These are phyloP conservation scores for Suhomyces bolitotheri DNA, from an alignment of 1,139 yeast genomes.

Conservation along the genomic window DNA sequence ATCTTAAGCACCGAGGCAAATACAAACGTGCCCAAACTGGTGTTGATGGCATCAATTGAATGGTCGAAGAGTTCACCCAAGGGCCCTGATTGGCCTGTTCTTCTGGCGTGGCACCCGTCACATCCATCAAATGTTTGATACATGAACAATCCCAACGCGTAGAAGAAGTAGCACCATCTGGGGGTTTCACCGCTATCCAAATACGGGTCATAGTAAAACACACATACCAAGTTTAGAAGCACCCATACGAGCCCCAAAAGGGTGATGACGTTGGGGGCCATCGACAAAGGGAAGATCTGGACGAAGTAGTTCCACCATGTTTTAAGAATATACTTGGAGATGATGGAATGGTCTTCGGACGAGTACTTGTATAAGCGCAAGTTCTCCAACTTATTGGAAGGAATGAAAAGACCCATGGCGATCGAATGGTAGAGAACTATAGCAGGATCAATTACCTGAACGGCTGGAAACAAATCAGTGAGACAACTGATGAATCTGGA, in stretches of 20 bases:
- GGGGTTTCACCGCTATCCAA: constrained; percentile 57
- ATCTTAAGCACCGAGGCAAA: constrained; percentile 72
- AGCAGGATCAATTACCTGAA: too few species aligned
- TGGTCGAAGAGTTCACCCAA: constrained; percentile 94
- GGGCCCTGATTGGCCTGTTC: constrained; percentile 94
- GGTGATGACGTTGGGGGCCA: constrained; percentile 91
- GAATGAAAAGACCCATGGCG: constrained; percentile 73
- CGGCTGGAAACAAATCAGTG: constrained; percentile 1
- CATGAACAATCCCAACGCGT: constrained; percentile 81
- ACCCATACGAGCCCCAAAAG: constrained; percentile 75
- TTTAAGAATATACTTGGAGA: constrained; percentile 72
- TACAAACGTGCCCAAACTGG: constrained; percentile 74
- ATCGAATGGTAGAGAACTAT: background rate
- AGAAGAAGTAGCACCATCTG: constrained; percentile 77
- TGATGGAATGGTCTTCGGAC: constrained; percentile 78
- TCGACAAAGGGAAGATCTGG: constrained; percentile 70
- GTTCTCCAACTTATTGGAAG: constrained; percentile 58
- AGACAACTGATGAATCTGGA: too few species aligned
- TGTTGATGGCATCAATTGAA: constrained; percentile 87
- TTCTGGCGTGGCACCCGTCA: constrained; percentile 91
- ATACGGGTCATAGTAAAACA: constrained; percentile 73
- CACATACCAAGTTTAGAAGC: constrained; percentile 60
- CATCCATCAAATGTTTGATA: constrained; percentile 97
- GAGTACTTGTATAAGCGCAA: constrained; percentile 67
- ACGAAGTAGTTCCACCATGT: constrained; percentile 80